Evolutionary conservation across 495 filamentous ascomycete genomes (phyloP).

Genomic region (Neohortaea acidophila): DNA sequence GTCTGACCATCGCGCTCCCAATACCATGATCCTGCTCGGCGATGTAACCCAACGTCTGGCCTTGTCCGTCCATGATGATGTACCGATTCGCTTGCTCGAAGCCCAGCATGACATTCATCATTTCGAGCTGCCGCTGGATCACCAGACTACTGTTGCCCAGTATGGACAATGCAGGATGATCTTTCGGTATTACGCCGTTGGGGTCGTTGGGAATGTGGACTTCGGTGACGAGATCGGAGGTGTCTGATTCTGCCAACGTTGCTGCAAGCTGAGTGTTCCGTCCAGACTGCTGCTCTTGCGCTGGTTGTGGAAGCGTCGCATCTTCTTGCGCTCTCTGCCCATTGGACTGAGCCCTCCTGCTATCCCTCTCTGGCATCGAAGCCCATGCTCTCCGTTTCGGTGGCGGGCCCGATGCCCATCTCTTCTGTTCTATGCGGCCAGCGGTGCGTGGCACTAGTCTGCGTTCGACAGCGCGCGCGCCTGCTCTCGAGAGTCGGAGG

Average conservation of each 20-base stretch:
- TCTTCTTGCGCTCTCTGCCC: not conserved
- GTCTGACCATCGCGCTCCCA: slow-evolving; percentile 41
- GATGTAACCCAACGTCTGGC: slow-evolving; percentile 53
- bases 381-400: slow-evolving; percentile 1
- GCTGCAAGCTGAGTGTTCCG: slow-evolving; percentile 16
- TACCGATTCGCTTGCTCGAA: slow-evolving; percentile 64
- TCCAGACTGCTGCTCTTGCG: slow-evolving; percentile 7
- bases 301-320: too few species aligned
- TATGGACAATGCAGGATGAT: slow-evolving; percentile 44
- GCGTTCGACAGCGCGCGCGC: not conserved
- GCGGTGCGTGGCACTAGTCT: too few species aligned
- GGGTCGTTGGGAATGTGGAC: slow-evolving; percentile 49
- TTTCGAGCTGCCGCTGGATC: slow-evolving; percentile 49
- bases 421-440: slow-evolving; percentile 9
- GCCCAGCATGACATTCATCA: slow-evolving; percentile 57
- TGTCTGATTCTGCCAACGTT: slow-evolving; percentile 11
- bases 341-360: not conserved
- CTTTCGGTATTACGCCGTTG: slow-evolving; percentile 43
- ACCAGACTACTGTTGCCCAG: slow-evolving; percentile 49
- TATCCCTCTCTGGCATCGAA: not conserved
- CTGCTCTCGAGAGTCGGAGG: slow-evolving; percentile 6
- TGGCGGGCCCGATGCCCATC: slow-evolving; percentile 8
- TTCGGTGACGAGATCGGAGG: slow-evolving; percentile 21
- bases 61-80: slow-evolving; percentile 54
- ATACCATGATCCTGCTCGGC: slow-evolving; percentile 51